Evolutionary conservation across 2,329 filamentous ascomycete species (phyloP), one percentile per base, ranked within the genome.

Genomic region (Boeremia lycopersici): DNA sequence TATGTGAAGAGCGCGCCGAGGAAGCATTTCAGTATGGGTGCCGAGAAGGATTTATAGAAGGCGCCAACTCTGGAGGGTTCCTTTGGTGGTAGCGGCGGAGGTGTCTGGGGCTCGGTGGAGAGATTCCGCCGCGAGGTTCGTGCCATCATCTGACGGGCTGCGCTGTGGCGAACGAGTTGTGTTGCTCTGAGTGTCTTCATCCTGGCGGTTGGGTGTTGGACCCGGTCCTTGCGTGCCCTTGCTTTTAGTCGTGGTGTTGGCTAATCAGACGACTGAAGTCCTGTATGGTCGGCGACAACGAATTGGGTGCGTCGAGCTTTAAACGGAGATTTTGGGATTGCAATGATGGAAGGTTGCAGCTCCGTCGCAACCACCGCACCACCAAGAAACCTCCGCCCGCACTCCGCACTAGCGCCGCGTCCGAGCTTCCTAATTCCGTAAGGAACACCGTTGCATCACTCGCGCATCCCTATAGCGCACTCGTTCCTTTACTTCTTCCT

Each of bases 1-100:
- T 93, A 95, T 2, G 87, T 89, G 69, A 91, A 86, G 50, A 92
- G 83, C 48, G 90, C 89, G 69, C 89, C 82, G 33, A 93, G 81
- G 61, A 91, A 84, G 48, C 86, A 86, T 77, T 92, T 93, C 48
- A 85, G 82, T 40, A 93, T 80, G 2, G 90, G 89, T 1, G 88
- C 82, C 34, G 86, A 85, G 69, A 91, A 92, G 12, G 85, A 86
- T 69, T 85, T 87, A 79, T 91, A 93, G 77, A 93, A 93, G 41
- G 81, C 78, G 44, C 84, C 76, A 26, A 55, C 52, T 38, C 31
- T 45, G 30, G 52, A 55, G 36, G 52, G 52, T n/a, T 49, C 23
- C 19, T 55, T 55, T 13, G 52, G 52, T 84, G 89, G 52, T 19
- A 42, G 30, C 6, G 46, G 48, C 12, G 47, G 42, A 3, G 44